Evolutionary conservation across 352 stramenopile species (phyloP), one percentile per base, ranked within the genome.

Genomic region (Thalassiosira mediterranea): DNA sequence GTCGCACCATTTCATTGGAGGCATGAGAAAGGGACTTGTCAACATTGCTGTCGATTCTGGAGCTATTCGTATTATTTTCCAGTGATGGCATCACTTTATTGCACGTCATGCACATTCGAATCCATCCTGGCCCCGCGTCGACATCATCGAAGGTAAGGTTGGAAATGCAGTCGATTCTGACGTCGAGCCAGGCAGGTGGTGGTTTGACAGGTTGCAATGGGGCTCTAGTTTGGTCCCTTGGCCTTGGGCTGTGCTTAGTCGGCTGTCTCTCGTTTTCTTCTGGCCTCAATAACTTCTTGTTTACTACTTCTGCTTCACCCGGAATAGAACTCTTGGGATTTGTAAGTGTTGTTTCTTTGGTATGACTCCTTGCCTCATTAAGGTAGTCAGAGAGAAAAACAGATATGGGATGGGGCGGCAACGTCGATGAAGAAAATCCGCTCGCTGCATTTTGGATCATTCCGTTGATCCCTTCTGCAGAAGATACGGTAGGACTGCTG

Each of bases 361-460:
- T n/a, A n/a, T n/a, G n/a, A n/a, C n/a, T n/a, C n/a, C n/a, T n/a
- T n/a, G n/a, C n/a, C n/a, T 17, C 44, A 8, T n/a, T n/a, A 53
- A 53, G 4, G 44, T 53, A 53, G 8, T 53, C 19, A 17, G 65
- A 68, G 4, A 82, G 31, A 64, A 82, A 66, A 15, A 73, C 11
- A 11, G 73, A 76, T 40, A 82, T 57, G 28, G 65, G 73, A 37
- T 82, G 65, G 26, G 47, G 61, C 26, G 19, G 21, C 21, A 26
- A 59, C 15, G 28, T 25, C 19, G 61, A 71, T 29, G 47, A 48
- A 51, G 44, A 46, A n/a, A n/a, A n/a, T n/a, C n/a, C n/a, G n/a
- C n/a, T n/a, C n/a, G n/a, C n/a, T n/a, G 31, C 34, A 25, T 54
- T 61, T 31, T 25, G 4, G 38, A 40, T 32, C 38, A 42, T 32